Conservation (phyloP, 805 yeast genomes). For the Candida incommunis region DNA sequence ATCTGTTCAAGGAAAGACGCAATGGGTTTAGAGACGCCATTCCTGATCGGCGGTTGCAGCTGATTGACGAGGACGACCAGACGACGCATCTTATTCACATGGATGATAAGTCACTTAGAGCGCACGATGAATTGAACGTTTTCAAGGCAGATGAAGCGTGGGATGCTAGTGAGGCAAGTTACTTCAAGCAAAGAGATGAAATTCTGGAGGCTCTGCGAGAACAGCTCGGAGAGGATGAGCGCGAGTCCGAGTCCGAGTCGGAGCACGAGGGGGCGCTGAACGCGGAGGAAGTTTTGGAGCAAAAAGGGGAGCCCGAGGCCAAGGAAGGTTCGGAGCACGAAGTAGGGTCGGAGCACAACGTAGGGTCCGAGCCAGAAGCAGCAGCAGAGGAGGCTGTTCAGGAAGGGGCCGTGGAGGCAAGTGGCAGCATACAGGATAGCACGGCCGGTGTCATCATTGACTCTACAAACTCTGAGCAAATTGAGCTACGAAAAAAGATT, state of each 20-base stretch:
- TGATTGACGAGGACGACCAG: conserved; percentile 50
- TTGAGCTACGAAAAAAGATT: conserved; percentile 58
- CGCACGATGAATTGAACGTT: conserved; percentile 33
- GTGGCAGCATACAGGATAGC: background rate
- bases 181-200: conserved; percentile 28
- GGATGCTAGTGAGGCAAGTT: conserved; percentile 35
- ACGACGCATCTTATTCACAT: conserved; percentile 41
- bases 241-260: conserved; percentile 7
- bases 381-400: conserved; percentile 7
- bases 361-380: conserved; percentile 10
- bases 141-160: conserved; percentile 39
- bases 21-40: background rate
- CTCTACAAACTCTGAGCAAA: conserved; percentile 49
- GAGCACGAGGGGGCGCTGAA: conserved; percentile 13
- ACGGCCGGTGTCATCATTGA: conserved; percentile 31
- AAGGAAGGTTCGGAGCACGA: conserved; percentile 14
- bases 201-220: conserved; percentile 27
- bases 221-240: conserved; percentile 4
- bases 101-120: conserved; percentile 32
- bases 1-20: conserved; percentile 36
- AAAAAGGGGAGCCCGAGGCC: conserved; percentile 14
- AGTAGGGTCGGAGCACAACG: conserved; percentile 10
- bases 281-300: conserved; percentile 15
- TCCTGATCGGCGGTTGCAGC: background rate
- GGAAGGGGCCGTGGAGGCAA: conserved; percentile 2